Percentiles rank a stretch among this genome's conserved stretches.
Conservation (phyloP, 768 basidiomycete genomes). For the Rhizopogon rudus region DNA sequence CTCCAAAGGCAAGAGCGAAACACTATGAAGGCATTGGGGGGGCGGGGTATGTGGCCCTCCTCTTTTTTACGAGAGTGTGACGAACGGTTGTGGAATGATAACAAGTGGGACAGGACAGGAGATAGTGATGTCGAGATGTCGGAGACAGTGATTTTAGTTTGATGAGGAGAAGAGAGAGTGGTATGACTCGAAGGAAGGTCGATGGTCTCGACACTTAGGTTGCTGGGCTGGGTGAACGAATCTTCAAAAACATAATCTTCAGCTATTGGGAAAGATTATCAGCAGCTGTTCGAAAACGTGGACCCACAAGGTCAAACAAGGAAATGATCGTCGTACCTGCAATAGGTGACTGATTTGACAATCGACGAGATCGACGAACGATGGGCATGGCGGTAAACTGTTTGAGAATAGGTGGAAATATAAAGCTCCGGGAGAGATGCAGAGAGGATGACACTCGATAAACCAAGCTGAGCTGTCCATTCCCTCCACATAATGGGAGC, state of each 20-base stretch:
- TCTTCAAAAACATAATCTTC: conserved; percentile 24
- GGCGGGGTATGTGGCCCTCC: conserved; percentile 61
- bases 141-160: conserved; percentile 8
- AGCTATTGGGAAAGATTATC: conserved; percentile 23
- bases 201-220: conserved; percentile 13
- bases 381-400: conserved; percentile 22
- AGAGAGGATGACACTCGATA: not conserved
- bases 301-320: conserved; percentile 16
- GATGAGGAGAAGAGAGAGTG: conserved; percentile 13
- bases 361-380: conserved; percentile 38
- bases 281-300: conserved; percentile 28
- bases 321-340: conserved; percentile 24
- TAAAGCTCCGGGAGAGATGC: not conserved
- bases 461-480: conserved; percentile 6
- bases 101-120: conserved; percentile 17
- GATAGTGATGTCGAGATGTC: conserved; percentile 12
- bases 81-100: conserved; percentile 25
- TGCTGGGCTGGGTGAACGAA: conserved; percentile 16
- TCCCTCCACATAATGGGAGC: conserved; percentile 9
- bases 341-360: conserved; percentile 35
- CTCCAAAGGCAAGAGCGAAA: conserved; percentile 67
- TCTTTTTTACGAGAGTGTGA: conserved; percentile 38
- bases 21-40: conserved; percentile 84
- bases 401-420: conserved; percentile 5
- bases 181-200: conserved; percentile 4